A percentile compares a stretch with the other conserved stretches of the same genome.
These are phyloP conservation scores for Coemansia sp. DNA, from an alignment of 192 early-diverging fungal species.

Conservation along the genomic window DNA sequence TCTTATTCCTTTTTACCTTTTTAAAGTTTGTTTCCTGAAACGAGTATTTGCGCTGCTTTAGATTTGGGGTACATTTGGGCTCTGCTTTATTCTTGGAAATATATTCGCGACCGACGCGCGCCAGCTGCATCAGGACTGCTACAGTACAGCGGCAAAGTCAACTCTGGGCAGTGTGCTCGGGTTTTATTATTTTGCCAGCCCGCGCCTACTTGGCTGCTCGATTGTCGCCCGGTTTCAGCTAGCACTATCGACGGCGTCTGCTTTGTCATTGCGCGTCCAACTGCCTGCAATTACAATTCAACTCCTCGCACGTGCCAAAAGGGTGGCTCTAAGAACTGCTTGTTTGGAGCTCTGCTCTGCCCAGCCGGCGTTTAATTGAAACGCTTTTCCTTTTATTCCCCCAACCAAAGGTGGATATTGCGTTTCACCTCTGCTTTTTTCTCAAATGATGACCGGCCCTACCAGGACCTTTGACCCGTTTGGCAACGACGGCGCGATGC, in stretches of 20 bases:
- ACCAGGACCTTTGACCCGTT: constrained; percentile 49
- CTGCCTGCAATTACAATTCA: background rate
- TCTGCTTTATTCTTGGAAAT: constrained; percentile 1
- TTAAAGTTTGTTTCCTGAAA: background rate
- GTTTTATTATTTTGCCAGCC: constrained; percentile 1
- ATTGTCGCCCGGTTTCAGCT: background rate
- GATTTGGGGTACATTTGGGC: background rate
- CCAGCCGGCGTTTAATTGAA: constrained; percentile 3
- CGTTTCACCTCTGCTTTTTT: background rate
- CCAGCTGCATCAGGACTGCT: background rate
- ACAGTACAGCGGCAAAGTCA: constrained; percentile 1
- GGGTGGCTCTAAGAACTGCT: constrained; percentile 1
- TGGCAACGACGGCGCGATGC: constrained; percentile 20
- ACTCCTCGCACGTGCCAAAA: background rate
- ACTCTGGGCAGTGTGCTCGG: background rate
- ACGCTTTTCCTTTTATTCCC: background rate
- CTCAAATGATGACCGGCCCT: constrained; percentile 49
- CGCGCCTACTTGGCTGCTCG: background rate
- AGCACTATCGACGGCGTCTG: background rate
- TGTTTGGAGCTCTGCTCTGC: constrained; percentile 1
- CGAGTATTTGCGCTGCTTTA: constrained; percentile 1
- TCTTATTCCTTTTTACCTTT: constrained; percentile 1
- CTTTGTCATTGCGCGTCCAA: background rate
- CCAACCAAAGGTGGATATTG: background rate
- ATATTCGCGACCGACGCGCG: background rate